Conservation (phyloP, 495 filamentous ascomycete species). For the Aspergillus biplanus region DNA sequence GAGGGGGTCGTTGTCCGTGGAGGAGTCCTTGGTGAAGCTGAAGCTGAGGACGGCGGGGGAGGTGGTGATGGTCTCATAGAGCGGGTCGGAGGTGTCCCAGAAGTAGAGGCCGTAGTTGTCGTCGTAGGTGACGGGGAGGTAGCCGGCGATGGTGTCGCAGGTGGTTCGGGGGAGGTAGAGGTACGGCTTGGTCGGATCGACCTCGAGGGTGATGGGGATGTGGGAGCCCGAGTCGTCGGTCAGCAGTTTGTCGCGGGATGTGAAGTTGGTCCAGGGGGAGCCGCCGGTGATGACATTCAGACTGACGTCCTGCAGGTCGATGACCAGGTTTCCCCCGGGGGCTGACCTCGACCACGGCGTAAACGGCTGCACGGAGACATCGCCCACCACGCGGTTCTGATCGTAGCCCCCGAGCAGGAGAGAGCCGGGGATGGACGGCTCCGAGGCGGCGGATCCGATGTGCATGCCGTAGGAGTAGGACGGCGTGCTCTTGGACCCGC, state of each 20-base stretch:
- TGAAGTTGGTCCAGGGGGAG: slow-evolving; percentile 44
- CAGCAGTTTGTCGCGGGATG: slow-evolving; percentile 39
- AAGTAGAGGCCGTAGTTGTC: slow-evolving; percentile 47
- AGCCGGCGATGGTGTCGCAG: slow-evolving; percentile 50
- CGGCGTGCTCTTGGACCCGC: slow-evolving; percentile 24
- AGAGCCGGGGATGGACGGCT: slow-evolving; percentile 39
- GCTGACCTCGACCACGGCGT: neutral
- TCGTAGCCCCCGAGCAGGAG: slow-evolving; percentile 58
- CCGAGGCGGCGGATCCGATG: slow-evolving; percentile 49
- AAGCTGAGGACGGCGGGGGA: slow-evolving; percentile 56
- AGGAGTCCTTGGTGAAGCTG: slow-evolving; percentile 40
- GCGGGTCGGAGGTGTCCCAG: slow-evolving; percentile 49
- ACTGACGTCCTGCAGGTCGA: slow-evolving; percentile 43
- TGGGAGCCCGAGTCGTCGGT: slow-evolving; percentile 34
- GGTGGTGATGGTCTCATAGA: slow-evolving; percentile 46
- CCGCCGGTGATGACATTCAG: slow-evolving; percentile 45
- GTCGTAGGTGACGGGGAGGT: slow-evolving; percentile 51
- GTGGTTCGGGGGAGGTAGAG: slow-evolving; percentile 52
- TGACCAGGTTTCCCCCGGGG: slow-evolving; percentile 26
- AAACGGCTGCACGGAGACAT: slow-evolving; percentile 26
- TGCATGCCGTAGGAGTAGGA: slow-evolving; percentile 59
- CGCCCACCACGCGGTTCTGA: slow-evolving; percentile 42
- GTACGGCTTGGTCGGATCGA: slow-evolving; percentile 50
- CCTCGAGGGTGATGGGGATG: slow-evolving; percentile 26
- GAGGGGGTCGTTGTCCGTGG: slow-evolving; percentile 33